These are phyloP conservation scores for Daedaleopsis sinensis DNA, from an alignment of 768 basidiomycete species.

Conservation along the genomic window DNA sequence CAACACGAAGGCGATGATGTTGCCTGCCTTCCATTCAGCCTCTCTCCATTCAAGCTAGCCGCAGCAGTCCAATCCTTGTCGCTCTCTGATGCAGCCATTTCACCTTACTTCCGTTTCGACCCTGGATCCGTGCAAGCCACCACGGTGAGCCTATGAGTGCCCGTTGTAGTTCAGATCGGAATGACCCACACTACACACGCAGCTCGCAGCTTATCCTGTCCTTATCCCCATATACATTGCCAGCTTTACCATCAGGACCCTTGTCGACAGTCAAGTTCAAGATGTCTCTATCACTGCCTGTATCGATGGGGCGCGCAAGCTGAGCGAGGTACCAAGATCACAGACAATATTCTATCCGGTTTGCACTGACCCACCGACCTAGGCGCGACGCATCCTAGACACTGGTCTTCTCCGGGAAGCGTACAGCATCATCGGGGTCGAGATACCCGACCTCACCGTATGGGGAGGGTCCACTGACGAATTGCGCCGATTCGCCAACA, in stretches of 20 bases:
- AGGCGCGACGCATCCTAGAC: no score
- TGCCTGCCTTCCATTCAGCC: slow-evolving; percentile 57
- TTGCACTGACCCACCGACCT: no score
- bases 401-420: not conserved
- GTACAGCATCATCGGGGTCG: not conserved
- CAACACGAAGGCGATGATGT: slow-evolving; percentile 52
- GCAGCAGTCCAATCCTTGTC: slow-evolving; percentile 40
- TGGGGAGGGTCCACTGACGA: no score
- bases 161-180: slow-evolving; percentile 4
- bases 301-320: slow-evolving; percentile 6
- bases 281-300: slow-evolving; percentile 2
- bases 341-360: no score
- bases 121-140: slow-evolving; percentile 47
- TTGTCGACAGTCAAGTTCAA: not conserved
- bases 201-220: slow-evolving; percentile 65
- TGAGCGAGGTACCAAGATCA: not conserved
- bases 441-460: not conserved
- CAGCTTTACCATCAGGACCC: slow-evolving; percentile 44
- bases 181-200: not conserved
- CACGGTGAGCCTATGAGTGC: slow-evolving; percentile 41
- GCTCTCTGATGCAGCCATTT: slow-evolving; percentile 38
- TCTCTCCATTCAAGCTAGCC: slow-evolving; percentile 55
- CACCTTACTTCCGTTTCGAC: slow-evolving; percentile 42
- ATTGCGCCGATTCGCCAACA: not conserved
- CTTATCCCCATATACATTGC: slow-evolving; percentile 66